Evolutionary conservation across 257 asterid genomes (phyloP).

Genomic region (Nicotiana obtusifolia): DNA sequence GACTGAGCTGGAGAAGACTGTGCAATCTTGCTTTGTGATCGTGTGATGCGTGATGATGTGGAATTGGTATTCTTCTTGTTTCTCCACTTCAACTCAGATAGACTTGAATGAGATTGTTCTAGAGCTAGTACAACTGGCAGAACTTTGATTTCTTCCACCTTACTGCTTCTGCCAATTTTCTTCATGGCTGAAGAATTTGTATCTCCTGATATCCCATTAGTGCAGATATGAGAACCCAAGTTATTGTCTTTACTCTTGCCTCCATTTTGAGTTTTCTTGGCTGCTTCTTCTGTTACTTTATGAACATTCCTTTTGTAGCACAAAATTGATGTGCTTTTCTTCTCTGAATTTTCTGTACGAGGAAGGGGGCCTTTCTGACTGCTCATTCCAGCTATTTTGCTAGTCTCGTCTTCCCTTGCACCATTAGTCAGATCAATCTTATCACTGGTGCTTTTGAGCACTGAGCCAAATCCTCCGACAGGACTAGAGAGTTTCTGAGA

Average conservation of each 20-base stretch:
- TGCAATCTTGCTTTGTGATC: not conserved
- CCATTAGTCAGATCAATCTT: slow-evolving; percentile 13
- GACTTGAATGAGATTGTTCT: slow-evolving; percentile 42
- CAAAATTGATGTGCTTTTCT: not conserved
- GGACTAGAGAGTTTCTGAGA: not conserved
- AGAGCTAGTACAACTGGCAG: slow-evolving; percentile 62
- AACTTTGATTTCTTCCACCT: slow-evolving; percentile 17
- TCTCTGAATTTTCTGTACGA: slow-evolving; percentile 6
- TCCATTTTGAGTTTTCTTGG: slow-evolving; percentile 8
- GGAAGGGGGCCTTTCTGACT: not conserved
- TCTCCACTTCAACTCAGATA: slow-evolving; percentile 34
- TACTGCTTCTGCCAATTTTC: slow-evolving; percentile 2
- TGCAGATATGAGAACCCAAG: not conserved
- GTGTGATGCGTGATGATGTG: not conserved
- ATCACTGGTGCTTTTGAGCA: slow-evolving; percentile 14
- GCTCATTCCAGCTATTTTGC: not conserved
- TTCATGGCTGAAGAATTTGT: not conserved
- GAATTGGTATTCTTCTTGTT: slow-evolving; percentile 33
- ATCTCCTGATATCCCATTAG: not conserved
- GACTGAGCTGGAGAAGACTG: not conserved
- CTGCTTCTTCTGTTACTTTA: not conserved
- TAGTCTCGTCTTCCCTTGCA: slow-evolving; percentile 19
- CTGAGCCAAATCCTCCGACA: slow-evolving; percentile 15
- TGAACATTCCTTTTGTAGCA: slow-evolving; percentile 1
- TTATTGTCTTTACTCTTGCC: not conserved